Evolutionary conservation across 106 monocot species (phyloP).

Genomic region (Agapanthus africanus): DNA sequence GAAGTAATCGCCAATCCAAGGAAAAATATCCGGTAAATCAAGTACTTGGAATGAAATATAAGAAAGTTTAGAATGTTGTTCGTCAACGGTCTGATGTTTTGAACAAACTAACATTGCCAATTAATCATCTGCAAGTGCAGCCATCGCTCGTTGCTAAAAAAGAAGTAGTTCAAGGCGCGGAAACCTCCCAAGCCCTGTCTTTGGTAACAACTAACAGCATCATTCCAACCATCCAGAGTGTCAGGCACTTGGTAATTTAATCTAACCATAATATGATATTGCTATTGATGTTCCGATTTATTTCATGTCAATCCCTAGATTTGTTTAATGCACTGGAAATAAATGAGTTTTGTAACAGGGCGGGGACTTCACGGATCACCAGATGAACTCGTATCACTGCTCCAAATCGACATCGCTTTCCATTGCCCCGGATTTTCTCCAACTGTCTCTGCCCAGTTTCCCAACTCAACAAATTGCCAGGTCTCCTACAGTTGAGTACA

Average conservation of each 20-base stretch:
- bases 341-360: background rate
- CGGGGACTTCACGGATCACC: background rate
- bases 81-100: background rate
- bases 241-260: background rate
- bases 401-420: background rate
- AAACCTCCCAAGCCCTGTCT: background rate
- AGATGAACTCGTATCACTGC: background rate
- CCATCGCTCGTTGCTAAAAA: background rate
- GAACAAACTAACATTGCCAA: background rate
- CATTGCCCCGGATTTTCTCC: conserved; percentile 13
- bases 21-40: conserved; percentile 16
- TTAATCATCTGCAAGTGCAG: background rate
- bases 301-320: background rate
- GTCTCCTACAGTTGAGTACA: background rate
- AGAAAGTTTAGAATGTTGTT: background rate
- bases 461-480: background rate
- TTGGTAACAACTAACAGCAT: background rate
- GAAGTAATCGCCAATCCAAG: background rate
- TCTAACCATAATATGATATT: background rate
- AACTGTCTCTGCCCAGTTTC: conserved; percentile 11
- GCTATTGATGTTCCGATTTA: background rate
- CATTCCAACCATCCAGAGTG: background rate
- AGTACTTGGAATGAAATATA: background rate
- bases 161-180: background rate
- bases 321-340: background rate